Evolutionary conservation across 2,329 filamentous ascomycete species (phyloP).

Genomic region (Colletotrichum destructivum): DNA sequence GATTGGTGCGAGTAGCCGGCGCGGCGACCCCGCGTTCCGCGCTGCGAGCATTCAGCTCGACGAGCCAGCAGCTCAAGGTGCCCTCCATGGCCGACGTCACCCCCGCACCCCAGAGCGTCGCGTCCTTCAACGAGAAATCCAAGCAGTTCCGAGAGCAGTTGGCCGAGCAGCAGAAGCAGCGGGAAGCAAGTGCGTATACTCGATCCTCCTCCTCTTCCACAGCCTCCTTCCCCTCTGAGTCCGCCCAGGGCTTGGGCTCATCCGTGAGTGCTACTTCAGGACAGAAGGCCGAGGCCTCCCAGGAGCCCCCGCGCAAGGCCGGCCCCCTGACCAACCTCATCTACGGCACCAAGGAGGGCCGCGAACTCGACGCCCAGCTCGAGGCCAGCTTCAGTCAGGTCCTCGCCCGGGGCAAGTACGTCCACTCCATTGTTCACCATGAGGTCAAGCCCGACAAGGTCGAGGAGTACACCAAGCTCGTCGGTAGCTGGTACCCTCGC

Average conservation of each 20-base stretch:
- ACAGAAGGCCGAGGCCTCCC: slow-evolving; percentile 68
- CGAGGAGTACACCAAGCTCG: slow-evolving; percentile 92
- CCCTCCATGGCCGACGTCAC: slow-evolving; percentile 91
- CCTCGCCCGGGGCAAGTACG: slow-evolving; percentile 95
- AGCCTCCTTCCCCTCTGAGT: slow-evolving; percentile 58
- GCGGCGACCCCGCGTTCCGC: slow-evolving; percentile 61
- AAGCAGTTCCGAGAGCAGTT: slow-evolving; percentile 89
- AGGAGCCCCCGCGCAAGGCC: slow-evolving; percentile 75
- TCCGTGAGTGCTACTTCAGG: slow-evolving; percentile 74
- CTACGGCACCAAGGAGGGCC: slow-evolving; percentile 96
- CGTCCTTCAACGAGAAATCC: slow-evolving; percentile 86
- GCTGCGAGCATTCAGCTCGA: slow-evolving; percentile 72
- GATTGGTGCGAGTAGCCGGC: slow-evolving; percentile 64
- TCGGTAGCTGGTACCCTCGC: slow-evolving; percentile 92
- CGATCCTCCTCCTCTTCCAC: slow-evolving; percentile 47
- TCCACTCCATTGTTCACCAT: slow-evolving; percentile 97
- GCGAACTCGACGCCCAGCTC: slow-evolving; percentile 94
- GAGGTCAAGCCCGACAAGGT: slow-evolving; percentile 96
- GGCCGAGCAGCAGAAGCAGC: slow-evolving; percentile 82
- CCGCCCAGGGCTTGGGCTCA: slow-evolving; percentile 70
- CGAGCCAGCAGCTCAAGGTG: slow-evolving; percentile 62
- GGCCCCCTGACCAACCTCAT: slow-evolving; percentile 88
- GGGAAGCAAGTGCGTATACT: slow-evolving; percentile 83
- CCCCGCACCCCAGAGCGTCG: slow-evolving; percentile 74
- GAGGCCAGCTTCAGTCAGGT: slow-evolving; percentile 97